Evolutionary conservation across 257 asterid species (phyloP), one percentile per base, ranked within the genome.

Genomic region (Scutellaria barbata): DNA sequence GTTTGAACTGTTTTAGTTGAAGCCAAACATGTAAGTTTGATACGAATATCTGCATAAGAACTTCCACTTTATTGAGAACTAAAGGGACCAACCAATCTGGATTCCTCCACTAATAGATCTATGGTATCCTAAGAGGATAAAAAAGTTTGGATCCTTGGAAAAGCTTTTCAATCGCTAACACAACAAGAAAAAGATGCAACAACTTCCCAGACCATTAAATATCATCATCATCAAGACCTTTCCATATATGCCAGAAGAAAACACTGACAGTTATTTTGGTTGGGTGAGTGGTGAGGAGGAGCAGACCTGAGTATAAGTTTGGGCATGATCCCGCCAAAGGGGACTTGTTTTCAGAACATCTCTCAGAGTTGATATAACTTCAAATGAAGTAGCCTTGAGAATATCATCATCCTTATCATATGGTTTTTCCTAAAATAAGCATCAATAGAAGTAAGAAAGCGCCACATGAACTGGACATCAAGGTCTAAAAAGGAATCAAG

Each of bases 261-360:
- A 10, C 18, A n/a, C 18, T 40, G 63, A 55, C 14, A 33, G 40
- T 13, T 42, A n/a, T 51, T 51, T 16, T 18, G 35, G 62, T 8
- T 39, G 66, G 17, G 20, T 12, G 45, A 12, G 42, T 41, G n/a
- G 55, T 41, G 64, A 56, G 64, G 59, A 72, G 73, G 66, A 39
- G 17, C 76, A 80, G 35, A 90, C 99, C 90, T 90, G 96, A 74
- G 89, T 95, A 76, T 95, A 95, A 52, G 99, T 92, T 66, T 92
- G 98, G 66, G 94, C 98, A 40, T 95, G 98, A 82, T 95, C 99
- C 66, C 95, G 82, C 99, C 99, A 95, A 35, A 95, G 90, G 1
- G 97, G 87, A 76, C 95, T 95, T 60, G 96, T 83, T 83, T 90
- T 95, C 82, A 95, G 58, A 77, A 92, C 95, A 79, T 92, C 97